phyloP scores from a whole-genome alignment of 2,329 filamentous ascomycete species.

The Diaporthe destruens region DNA sequence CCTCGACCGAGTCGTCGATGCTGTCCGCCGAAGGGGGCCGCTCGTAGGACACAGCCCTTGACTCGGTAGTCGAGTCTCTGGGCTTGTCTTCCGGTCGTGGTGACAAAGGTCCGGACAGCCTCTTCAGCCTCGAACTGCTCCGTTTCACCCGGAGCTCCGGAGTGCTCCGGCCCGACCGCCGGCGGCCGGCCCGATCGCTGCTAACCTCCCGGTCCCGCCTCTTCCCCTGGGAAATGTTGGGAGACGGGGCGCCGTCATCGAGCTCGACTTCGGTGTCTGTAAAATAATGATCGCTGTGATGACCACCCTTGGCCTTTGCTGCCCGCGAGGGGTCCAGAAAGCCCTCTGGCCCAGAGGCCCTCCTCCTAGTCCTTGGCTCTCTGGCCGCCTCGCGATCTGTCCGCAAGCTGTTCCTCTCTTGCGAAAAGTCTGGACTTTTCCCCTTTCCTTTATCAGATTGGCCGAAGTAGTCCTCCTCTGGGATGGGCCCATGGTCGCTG shows the following conservation, averaged over 20 bases:
- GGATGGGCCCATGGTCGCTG: constrained; percentile 58
- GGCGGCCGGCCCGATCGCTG: constrained; percentile 58
- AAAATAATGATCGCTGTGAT: constrained; percentile 39
- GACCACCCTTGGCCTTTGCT: constrained; percentile 45
- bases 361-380: constrained; percentile 30
- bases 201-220: constrained; percentile 63
- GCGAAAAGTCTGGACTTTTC: constrained; percentile 9
- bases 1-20: constrained; percentile 87
- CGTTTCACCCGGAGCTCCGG: constrained; percentile 64
- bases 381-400: constrained; percentile 15
- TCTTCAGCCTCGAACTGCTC: constrained; percentile 70
- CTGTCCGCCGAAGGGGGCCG: constrained; percentile 85
- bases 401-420: constrained; percentile 6
- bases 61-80: constrained; percentile 40
- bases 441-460: constrained; percentile 22
- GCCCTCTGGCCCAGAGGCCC: constrained; percentile 34
- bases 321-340: constrained; percentile 45
- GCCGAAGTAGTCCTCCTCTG: constrained; percentile 55
- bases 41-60: constrained; percentile 68
- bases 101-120: constrained; percentile 64
- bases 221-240: constrained; percentile 73
- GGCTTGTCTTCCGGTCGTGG: constrained; percentile 55
- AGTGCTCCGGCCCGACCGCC: constrained; percentile 62
- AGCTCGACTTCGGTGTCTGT: constrained; percentile 49
- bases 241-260: constrained; percentile 78